These are phyloP conservation scores for Phytopythium helicoides DNA, from an alignment of 352 stramenopile genomes.

Conservation along the genomic window DNA sequence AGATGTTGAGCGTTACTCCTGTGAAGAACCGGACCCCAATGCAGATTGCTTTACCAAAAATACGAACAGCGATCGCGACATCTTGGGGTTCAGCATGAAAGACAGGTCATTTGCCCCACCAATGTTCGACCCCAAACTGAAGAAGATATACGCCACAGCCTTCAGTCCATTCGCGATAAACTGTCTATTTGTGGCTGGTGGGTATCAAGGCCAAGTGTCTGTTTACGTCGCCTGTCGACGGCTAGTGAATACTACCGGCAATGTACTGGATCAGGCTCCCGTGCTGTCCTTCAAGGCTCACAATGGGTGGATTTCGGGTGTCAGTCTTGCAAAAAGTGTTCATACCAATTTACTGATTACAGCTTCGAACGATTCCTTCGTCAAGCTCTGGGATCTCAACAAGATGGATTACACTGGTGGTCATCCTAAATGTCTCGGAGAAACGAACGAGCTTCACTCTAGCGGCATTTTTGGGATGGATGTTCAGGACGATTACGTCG, in stretches of 20 bases:
- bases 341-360: slow-evolving; percentile 41
- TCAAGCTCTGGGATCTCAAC: slow-evolving; percentile 63
- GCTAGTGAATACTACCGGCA: slow-evolving; percentile 5
- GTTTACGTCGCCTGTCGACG: slow-evolving; percentile 21
- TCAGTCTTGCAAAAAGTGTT: slow-evolving; percentile 33
- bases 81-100: slow-evolving; percentile 22
- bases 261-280: slow-evolving; percentile 12
- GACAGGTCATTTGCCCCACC: slow-evolving; percentile 6
- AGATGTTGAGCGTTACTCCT: slow-evolving; percentile 27
- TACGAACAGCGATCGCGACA: neutral
- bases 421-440: slow-evolving; percentile 7
- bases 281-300: slow-evolving; percentile 60
- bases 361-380: slow-evolving; percentile 39
- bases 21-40: slow-evolving; percentile 4
- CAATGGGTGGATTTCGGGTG: slow-evolving; percentile 45
- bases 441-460: slow-evolving; percentile 25
- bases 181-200: slow-evolving; percentile 32
- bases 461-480: slow-evolving; percentile 57
- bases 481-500: slow-evolving; percentile 19
- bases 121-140: slow-evolving; percentile 30
- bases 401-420: slow-evolving; percentile 25
- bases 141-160: slow-evolving; percentile 42
- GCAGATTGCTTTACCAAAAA: no score
- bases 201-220: slow-evolving; percentile 46
- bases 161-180: slow-evolving; percentile 42